A percentile compares a stretch with the other conserved stretches of the same genome.
Conservation (phyloP, 2,329 filamentous ascomycete species). For the Arthroderma uncinatum region DNA sequence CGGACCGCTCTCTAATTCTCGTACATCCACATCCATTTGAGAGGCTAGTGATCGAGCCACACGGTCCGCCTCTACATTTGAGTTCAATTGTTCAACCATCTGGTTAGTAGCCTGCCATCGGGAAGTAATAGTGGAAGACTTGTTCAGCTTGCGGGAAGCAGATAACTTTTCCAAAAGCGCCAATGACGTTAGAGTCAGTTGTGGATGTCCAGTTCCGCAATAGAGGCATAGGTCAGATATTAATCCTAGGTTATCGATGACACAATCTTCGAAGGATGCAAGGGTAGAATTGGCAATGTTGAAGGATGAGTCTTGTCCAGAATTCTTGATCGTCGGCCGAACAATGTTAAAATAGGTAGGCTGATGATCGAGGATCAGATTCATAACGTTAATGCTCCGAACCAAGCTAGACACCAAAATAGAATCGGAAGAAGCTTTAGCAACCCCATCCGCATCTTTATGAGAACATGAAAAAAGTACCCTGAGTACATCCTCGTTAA, state of each 20-base stretch:
- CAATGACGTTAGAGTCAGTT: constrained; percentile 68
- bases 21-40: constrained; percentile 51
- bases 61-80: constrained; percentile 66
- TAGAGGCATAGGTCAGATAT: constrained; percentile 77
- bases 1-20: constrained; percentile 63
- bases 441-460: constrained; percentile 61
- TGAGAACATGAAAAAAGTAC: constrained; percentile 69
- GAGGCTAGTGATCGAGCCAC: constrained; percentile 62
- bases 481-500: constrained; percentile 77
- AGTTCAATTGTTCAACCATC: constrained; percentile 77
- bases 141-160: constrained; percentile 67
- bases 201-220: constrained; percentile 71
- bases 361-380: constrained; percentile 73
- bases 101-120: constrained; percentile 62
- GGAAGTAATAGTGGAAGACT: constrained; percentile 53
- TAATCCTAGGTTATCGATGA: constrained; percentile 67
- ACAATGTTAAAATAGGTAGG: constrained; percentile 86
- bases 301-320: constrained; percentile 47
- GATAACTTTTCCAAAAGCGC: constrained; percentile 77
- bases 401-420: constrained; percentile 70
- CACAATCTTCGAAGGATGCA: constrained; percentile 82
- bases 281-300: constrained; percentile 65
- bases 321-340: constrained; percentile 60
- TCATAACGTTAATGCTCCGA: constrained; percentile 72
- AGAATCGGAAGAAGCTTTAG: constrained; percentile 62